Base-by-base conservation (phyloP, 768 basidiomycete species). In the Trametes sanguinea region DNA sequence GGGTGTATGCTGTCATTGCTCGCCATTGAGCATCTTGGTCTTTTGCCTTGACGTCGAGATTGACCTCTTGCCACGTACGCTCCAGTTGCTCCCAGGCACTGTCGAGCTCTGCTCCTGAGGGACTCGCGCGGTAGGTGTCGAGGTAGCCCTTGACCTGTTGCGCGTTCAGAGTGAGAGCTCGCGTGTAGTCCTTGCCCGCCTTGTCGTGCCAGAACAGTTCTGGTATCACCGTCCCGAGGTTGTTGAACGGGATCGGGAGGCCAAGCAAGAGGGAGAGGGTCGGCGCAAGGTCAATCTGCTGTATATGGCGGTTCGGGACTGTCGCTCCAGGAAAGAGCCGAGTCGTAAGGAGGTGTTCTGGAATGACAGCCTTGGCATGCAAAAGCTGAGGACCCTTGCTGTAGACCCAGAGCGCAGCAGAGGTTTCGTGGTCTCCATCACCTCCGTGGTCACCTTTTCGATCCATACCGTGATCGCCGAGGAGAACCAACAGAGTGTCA, bases 381-480 rank as follows among this genome's bases (percentile, higher is more conserved):
- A 79, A 77, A 37, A 94, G 72, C 0, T 80, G 71, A 0, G 74
- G 75, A 0, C 84, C 82, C 72, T 95, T 96, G 77, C 89, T 91
- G 76, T 97, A 99, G 46, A 98, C 77, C 96, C 96, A 98, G 40
- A 96, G 74, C 0, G 83, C 94, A 1, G 94, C 80, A 10, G 90
- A 88, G 0, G 94, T 93, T 71, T 99, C 96, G 32, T 89, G 82
- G 4, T 79, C 77, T 0, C 89, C 88, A 68, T 98, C 97, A 1
- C 97, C 96, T 0, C 97, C 97, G 67, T 98, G 96, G 68, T 99
- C 95, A 2, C 97, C 97, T 22, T 89, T 83, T 43, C 83, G 79
- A 68, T 98, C 95, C 97, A 99, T 98, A 0, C 97, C 97, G 69
- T 98, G 97, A 71, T 99, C 96, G 1, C 97, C 97, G 1, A 98